A percentile compares a stretch with the other conserved stretches of the same genome.
Evolutionary conservation across 129 eudicot genomes (phyloP).

Genomic region (Oenanthe sinensis): DNA sequence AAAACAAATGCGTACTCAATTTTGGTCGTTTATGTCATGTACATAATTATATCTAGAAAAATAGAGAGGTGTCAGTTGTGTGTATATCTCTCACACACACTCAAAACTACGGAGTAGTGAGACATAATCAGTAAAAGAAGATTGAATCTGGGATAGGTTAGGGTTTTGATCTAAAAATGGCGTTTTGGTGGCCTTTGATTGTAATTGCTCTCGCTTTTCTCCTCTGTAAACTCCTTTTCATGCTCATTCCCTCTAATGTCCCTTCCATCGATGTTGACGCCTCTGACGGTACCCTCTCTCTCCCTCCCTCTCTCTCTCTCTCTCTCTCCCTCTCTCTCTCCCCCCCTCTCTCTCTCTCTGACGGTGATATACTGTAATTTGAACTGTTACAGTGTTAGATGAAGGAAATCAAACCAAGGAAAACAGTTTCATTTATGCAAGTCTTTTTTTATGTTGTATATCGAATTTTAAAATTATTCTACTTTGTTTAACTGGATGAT

Average conservation of each 20-base stretch:
- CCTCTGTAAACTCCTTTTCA: slow-evolving; percentile 65
- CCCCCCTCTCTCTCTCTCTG: no score
- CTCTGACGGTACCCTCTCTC: slow-evolving; percentile 54
- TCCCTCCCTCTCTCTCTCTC: neutral
- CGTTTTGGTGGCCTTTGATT: slow-evolving; percentile 78
- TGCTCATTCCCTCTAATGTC: slow-evolving; percentile 93
- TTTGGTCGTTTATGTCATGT: no score
- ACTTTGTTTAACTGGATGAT: neutral
- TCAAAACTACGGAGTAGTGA: neutral
- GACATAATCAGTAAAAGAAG: neutral
- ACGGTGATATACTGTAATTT: slow-evolving; percentile 9
- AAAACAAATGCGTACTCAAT: no score
- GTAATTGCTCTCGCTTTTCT: slow-evolving; percentile 74
- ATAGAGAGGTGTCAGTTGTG: no score
- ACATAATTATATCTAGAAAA: no score
- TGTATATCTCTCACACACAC: no score
- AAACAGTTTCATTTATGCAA: slow-evolving; percentile 94
- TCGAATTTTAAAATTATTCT: neutral
- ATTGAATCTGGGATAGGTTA: neutral
- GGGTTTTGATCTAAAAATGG: slow-evolving; percentile 38
- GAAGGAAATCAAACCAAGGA: slow-evolving; percentile 76
- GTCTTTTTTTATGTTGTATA: slow-evolving; percentile 7
- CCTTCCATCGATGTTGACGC: slow-evolving; percentile 93
- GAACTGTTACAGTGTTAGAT: slow-evolving; percentile 58
- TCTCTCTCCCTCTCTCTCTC: neutral